phyloP scores from a whole-genome alignment of 192 early-diverging fungal species.

The Coemansia sp. region DNA sequence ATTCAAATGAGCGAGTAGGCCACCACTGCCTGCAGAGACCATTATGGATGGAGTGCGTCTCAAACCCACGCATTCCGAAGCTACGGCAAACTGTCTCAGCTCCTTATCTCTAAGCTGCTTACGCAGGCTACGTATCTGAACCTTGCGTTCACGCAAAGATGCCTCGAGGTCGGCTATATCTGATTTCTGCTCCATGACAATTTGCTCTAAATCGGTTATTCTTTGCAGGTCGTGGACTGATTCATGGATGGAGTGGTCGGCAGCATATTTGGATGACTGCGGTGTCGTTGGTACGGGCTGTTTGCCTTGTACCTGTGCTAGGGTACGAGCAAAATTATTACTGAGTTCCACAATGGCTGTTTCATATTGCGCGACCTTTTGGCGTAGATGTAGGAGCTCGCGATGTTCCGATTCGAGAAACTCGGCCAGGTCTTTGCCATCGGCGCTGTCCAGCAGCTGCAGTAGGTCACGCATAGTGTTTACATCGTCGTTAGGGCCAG shows the following conservation, averaged over 20 bases:
- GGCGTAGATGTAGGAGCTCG: slow-evolving; percentile 28
- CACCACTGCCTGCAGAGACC: neutral
- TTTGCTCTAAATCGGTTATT: slow-evolving; percentile 12
- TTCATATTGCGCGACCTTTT: slow-evolving; percentile 8
- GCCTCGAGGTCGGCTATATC: slow-evolving; percentile 33
- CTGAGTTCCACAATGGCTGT: slow-evolving; percentile 14
- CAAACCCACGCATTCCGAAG: slow-evolving; percentile 25
- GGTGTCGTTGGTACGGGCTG: too few relatives aligned
- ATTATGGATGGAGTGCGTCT: slow-evolving; percentile 22
- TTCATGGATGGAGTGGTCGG: slow-evolving; percentile 9
- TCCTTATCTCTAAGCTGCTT: slow-evolving; percentile 25
- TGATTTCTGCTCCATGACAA: slow-evolving; percentile 13
- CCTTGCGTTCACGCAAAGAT: slow-evolving; percentile 19
- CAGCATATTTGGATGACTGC: slow-evolving; percentile 7
- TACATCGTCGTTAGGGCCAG: slow-evolving; percentile 2
- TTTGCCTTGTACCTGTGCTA: too few relatives aligned
- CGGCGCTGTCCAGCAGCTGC: slow-evolving; percentile 16
- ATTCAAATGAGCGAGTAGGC: neutral
- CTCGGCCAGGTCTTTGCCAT: slow-evolving; percentile 11
- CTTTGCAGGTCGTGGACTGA: neutral
- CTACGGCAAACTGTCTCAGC: slow-evolving; percentile 29
- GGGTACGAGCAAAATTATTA: too few relatives aligned
- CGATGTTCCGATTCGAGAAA: slow-evolving; percentile 19
- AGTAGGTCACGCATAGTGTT: slow-evolving; percentile 12
- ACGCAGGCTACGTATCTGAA: slow-evolving; percentile 22